A percentile compares a stretch with the other conserved stretches of the same genome.
These are phyloP conservation scores for Pugionium dolabratum DNA, from an alignment of 345 rosid genomes.

Conservation along the genomic window DNA sequence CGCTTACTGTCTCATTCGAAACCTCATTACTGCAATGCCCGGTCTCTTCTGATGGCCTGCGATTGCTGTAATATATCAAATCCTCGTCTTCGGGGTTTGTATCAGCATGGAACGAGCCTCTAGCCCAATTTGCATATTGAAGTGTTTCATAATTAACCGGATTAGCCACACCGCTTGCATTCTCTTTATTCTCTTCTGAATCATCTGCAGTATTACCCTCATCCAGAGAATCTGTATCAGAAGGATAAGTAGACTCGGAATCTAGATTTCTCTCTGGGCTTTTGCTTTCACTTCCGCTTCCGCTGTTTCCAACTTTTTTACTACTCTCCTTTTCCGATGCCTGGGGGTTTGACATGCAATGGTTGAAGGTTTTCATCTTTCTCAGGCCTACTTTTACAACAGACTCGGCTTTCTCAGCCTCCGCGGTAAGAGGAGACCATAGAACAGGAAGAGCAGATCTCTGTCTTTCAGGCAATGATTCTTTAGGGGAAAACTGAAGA, in stretches of 20 bases:
- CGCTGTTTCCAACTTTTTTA: constrained; percentile 48
- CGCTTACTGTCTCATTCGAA: constrained; percentile 33
- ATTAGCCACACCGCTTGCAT: constrained; percentile 46
- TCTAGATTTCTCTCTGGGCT: constrained; percentile 73
- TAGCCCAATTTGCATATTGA: constrained; percentile 71
- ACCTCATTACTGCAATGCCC: constrained; percentile 52
- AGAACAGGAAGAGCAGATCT: constrained; percentile 45
- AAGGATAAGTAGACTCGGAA: constrained; percentile 70
- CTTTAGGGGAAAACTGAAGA: constrained; percentile 43
- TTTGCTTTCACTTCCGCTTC: constrained; percentile 59
- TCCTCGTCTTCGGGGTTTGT: constrained; percentile 61
- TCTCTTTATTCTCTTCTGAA: constrained; percentile 72
- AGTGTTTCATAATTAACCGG: constrained; percentile 84
- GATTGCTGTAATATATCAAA: constrained; percentile 81
- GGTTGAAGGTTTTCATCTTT: constrained; percentile 77
- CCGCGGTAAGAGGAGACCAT: constrained; percentile 55
- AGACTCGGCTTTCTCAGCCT: constrained; percentile 76
- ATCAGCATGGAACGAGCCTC: constrained; percentile 66
- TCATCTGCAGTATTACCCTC: constrained; percentile 71
- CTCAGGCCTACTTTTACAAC: constrained; percentile 87
- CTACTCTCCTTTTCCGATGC: constrained; percentile 49
- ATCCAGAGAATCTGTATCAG: constrained; percentile 80
- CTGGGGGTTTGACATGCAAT: constrained; percentile 65
- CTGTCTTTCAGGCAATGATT: constrained; percentile 36
- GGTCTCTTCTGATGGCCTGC: constrained; percentile 55